These are phyloP conservation scores for Vaccinium macrocarpon DNA, from an alignment of 148 eudicot genomes.

Conservation along the genomic window DNA sequence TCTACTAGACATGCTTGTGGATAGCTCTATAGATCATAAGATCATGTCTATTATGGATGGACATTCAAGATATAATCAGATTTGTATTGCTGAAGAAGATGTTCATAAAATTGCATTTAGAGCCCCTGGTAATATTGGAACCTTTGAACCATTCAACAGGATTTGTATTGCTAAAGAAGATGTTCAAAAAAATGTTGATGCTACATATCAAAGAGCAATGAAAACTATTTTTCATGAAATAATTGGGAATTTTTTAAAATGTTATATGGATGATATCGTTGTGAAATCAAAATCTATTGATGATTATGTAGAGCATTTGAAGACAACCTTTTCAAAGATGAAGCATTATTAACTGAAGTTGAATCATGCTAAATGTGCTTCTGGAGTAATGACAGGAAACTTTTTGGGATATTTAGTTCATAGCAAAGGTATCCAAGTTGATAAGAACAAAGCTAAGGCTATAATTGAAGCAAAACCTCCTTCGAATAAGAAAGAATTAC, in stretches of 20 bases:
- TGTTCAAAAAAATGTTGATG: not conserved
- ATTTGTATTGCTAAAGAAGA: no score
- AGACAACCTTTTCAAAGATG: no score
- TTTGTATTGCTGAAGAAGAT: not conserved
- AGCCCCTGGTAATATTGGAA: not conserved
- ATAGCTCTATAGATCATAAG: not conserved
- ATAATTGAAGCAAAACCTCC: not conserved
- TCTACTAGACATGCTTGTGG: not conserved
- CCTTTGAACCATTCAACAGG: no score
- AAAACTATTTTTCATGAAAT: not conserved
- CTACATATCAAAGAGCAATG: not conserved
- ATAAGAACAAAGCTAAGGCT: not conserved
- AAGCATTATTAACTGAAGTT: no score
- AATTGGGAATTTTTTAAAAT: not conserved
- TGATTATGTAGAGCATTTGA: not conserved
- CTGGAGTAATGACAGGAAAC: not conserved
- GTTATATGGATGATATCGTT: not conserved
- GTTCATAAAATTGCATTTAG: not conserved
- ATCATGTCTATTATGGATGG: no score
- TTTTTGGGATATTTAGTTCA: not conserved
- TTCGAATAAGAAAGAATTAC: not conserved
- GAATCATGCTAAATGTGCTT: not conserved
- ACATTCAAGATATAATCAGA: not conserved
- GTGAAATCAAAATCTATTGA: not conserved
- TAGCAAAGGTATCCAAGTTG: not conserved